Percentiles rank a stretch among this genome's conserved stretches.
phyloP scores from a whole-genome alignment of 345 rosid genomes.

The Crucihimalaya himalaica region DNA sequence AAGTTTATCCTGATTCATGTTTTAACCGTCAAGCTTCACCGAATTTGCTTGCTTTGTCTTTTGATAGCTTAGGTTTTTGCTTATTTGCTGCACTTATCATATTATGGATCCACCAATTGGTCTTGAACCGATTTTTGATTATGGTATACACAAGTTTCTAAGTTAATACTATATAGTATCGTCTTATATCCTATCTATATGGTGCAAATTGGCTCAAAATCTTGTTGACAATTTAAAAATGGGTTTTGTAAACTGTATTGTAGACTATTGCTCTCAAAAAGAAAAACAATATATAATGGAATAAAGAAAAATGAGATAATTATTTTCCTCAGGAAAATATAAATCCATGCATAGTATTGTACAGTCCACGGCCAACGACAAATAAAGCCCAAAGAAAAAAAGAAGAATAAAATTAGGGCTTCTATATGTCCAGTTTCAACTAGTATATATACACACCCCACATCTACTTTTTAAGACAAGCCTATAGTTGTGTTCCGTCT shows the following conservation, averaged over 20 bases:
- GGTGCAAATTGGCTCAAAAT: not conserved
- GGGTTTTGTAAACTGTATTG: not conserved
- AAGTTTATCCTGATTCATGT: not conserved
- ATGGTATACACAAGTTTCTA: conserved; percentile 10
- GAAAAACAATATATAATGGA: too few relatives aligned
- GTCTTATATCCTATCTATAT: not conserved
- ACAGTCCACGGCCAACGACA: not conserved
- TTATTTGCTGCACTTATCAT: conserved; percentile 2
- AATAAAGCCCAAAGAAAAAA: not conserved
- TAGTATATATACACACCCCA: conserved; percentile 6
- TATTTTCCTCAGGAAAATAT: too few relatives aligned
- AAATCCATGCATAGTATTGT: not conserved
- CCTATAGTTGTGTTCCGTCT: not conserved
- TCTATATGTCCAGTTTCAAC: not conserved
- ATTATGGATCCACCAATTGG: conserved; percentile 4
- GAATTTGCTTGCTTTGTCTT: conserved; percentile 1
- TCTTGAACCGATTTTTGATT: conserved; percentile 19
- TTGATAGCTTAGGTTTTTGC: conserved; percentile 6
- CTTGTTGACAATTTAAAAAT: not conserved
- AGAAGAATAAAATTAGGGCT: conserved; percentile 13
- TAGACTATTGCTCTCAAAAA: too few relatives aligned
- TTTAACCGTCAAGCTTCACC: conserved; percentile 16
- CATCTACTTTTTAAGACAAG: not conserved
- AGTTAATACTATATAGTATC: not conserved
- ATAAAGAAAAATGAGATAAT: too few relatives aligned